Evolutionary conservation across 2,329 filamentous ascomycete species (phyloP).

Genomic region (Periglandula ipomoeae): DNA sequence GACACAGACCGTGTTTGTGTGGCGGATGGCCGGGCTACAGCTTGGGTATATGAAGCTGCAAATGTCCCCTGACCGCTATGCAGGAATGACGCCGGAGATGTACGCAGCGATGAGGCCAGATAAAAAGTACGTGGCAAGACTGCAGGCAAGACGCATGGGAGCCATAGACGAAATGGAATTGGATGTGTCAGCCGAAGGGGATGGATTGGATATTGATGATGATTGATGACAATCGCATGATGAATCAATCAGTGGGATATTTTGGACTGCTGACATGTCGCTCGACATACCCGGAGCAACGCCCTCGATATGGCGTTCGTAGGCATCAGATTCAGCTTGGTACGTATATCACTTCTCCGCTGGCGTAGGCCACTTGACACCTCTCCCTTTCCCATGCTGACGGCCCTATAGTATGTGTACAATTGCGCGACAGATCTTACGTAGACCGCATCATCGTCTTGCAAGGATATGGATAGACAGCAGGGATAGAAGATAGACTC

Average conservation of each 20-base stretch:
- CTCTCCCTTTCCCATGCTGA: too few species aligned
- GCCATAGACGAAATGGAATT: constrained; percentile 14
- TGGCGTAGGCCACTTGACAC: too few species aligned
- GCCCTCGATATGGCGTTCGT: too few species aligned
- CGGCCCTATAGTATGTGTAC: too few species aligned
- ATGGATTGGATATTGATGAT: neutral
- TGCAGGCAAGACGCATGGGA: constrained; percentile 12
- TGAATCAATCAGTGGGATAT: neutral
- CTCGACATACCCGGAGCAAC: too few species aligned
- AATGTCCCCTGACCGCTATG: constrained; percentile 8
- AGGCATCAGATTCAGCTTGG: too few species aligned
- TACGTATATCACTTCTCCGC: too few species aligned
- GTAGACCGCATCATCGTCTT: too few species aligned
- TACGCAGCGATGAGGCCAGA: constrained; percentile 29
- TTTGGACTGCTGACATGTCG: too few species aligned
- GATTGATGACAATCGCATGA: neutral
- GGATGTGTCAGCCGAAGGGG: constrained; percentile 19
- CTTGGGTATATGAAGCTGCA: constrained; percentile 38
- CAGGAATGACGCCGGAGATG: constrained; percentile 26
- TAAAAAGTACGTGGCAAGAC: constrained; percentile 17
- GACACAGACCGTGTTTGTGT: constrained; percentile 25
- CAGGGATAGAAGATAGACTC: too few species aligned
- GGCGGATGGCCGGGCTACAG: constrained; percentile 40
- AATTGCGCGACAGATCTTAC: too few species aligned
- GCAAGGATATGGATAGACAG: too few species aligned